Evolutionary conservation across 805 yeast species (phyloP).

Genomic region (Saccharomycopsis fermentans): DNA sequence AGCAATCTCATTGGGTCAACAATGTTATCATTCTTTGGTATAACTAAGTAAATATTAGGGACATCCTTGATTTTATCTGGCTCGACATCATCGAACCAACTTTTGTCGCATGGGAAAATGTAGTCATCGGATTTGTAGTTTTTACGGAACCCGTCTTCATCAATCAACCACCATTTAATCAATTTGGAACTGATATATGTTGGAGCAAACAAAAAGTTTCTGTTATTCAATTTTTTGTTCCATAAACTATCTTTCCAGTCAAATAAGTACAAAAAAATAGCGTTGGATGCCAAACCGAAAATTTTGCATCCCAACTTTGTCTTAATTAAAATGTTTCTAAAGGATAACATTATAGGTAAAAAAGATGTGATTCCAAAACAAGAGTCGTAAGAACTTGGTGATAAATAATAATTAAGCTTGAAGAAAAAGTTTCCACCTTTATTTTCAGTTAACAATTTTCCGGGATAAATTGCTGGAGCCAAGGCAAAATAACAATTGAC

Average conservation of each 20-base stretch:
- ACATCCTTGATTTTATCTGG: slow-evolving; percentile 8
- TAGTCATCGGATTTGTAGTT: slow-evolving; percentile 21
- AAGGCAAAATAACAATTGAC: slow-evolving; percentile 63
- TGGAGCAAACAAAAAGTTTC: slow-evolving; percentile 81
- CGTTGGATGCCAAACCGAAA: slow-evolving; percentile 58
- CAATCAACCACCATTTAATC: slow-evolving; percentile 85
- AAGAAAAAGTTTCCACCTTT: slow-evolving; percentile 33
- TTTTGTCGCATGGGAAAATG: slow-evolving; percentile 40
- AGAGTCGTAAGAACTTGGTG: slow-evolving; percentile 33
- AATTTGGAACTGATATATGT: slow-evolving; percentile 68
- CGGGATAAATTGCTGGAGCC: slow-evolving; percentile 91
- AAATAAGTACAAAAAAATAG: slow-evolving; percentile 79
- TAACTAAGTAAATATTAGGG: slow-evolving; percentile 55
- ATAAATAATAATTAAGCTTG: slow-evolving; percentile 46
- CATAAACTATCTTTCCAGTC: slow-evolving; percentile 81
- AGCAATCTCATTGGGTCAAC: slow-evolving; percentile 67
- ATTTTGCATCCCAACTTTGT: slow-evolving; percentile 26
- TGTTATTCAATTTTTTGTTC: slow-evolving; percentile 53
- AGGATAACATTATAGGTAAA: slow-evolving; percentile 59
- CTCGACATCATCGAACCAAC: slow-evolving; percentile 41
- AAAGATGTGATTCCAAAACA: slow-evolving; percentile 74
- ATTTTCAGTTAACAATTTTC: slow-evolving; percentile 56
- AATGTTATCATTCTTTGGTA: slow-evolving; percentile 64
- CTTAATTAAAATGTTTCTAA: slow-evolving; percentile 42
- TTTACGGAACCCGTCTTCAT: slow-evolving; percentile 32